Conservation (phyloP, 2,329 filamentous ascomycete genomes). For the Thermoascus crustaceus region DNA sequence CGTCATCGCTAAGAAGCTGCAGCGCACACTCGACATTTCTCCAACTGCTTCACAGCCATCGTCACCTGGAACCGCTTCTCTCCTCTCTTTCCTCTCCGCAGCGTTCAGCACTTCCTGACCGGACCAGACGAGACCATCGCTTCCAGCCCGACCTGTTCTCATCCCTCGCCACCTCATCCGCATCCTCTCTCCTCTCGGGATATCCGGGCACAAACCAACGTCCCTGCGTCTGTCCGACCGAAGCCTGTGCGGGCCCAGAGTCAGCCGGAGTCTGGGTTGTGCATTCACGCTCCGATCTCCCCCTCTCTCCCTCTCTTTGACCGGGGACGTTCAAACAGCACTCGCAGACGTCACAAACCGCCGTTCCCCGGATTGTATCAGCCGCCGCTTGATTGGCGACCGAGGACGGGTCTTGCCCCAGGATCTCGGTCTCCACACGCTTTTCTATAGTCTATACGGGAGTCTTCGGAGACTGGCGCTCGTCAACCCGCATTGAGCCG, state of each 20-base stretch:
- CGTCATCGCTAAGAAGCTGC: no score
- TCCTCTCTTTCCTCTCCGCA: no score
- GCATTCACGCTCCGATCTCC: neutral
- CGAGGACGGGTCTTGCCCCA: neutral
- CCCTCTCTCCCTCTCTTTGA: neutral
- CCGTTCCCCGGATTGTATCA: neutral
- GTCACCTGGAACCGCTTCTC: no score
- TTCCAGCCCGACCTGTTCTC: no score
- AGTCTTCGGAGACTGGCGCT: neutral
- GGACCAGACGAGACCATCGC: no score
- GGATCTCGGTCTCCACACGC: neutral
- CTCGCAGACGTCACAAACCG: neutral
- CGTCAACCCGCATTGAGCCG: neutral
- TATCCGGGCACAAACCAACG: no score
- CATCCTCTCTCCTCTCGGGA: no score
- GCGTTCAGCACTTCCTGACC: no score
- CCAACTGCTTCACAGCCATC: no score
- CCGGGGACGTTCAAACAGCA: neutral
- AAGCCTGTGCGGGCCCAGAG: neutral
- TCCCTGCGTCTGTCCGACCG: neutral
- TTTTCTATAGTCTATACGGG: neutral
- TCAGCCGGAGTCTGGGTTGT: neutral
- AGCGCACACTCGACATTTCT: no score
- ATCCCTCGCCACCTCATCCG: no score
- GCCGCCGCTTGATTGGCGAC: slow-evolving; percentile 1